Evolutionary conservation across 441 rosid species (phyloP), one percentile per base, ranked within the genome.

Genomic region (Dalechampia spathulata): DNA sequence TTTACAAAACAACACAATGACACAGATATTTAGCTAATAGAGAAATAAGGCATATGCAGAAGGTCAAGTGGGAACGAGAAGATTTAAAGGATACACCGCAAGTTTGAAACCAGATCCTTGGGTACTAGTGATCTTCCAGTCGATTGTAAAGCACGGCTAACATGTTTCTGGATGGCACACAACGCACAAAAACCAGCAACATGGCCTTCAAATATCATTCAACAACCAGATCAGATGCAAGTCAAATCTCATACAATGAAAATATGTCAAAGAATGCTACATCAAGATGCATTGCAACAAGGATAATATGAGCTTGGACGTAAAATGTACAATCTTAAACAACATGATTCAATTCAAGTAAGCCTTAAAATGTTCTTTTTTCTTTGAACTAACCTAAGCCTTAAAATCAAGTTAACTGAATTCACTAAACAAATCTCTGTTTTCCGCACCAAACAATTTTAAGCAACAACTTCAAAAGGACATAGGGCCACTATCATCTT

Each of bases 161-260:
- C 94, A 70, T 93, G 99, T 54, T 78, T 85, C 78, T 93, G 99
- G 54, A 93, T 90, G 52, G 97, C 99, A 71, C 99, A 93, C 75
- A 93, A 66, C 21, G 96, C 97, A 72, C 97, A 93, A 61, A 90
- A 93, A 15, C 99, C 99, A 78, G 86, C 80, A 19, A 90, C 68
- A 64, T 63, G 89, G 55, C 99, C 99, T 93, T 74, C 82, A 82
- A 25, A 65, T 60, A 62, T 47, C 52, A 52, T 43, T 14, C 64
- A 34, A 44, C 23, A 42, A 16, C 45, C 36, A 58, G 5, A 22
- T 71, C 45, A 65, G 57, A 46, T 11, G 36, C 34, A 19, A 45
- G 14, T 3, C 16, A 39, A 52, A 43, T 21, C 22, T 21, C 43
- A 45, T 40, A 21, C 10, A 32, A 11, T 44, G 60, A 17, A 27